Percentiles rank a stretch among this genome's conserved stretches.
These are phyloP conservation scores for Exobasidium cylindrosporum DNA, from an alignment of 1,284 basidiomycete species.

Conservation along the genomic window DNA sequence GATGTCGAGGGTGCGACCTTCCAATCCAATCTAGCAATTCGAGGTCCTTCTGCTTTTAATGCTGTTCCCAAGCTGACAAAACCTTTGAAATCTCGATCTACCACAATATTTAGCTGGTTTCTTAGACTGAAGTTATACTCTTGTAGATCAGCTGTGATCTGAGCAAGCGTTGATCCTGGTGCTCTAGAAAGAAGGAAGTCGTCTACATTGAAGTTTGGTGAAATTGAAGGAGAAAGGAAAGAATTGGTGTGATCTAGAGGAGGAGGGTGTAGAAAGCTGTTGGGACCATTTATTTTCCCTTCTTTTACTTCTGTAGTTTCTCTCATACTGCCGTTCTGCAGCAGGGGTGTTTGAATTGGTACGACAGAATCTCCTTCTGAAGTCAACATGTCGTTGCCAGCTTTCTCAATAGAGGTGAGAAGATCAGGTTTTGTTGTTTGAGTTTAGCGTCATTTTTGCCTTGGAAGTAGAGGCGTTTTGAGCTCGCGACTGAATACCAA, in stretches of 20 bases:
- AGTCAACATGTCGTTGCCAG: too few relatives aligned
- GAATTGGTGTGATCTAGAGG: background rate
- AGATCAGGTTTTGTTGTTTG: too few relatives aligned
- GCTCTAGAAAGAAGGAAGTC: conserved; percentile 8
- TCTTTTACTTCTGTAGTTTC: too few relatives aligned
- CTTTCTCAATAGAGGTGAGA: too few relatives aligned
- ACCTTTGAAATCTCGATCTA: conserved; percentile 13
- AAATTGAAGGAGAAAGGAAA: background rate
- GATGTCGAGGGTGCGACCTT: conserved; percentile 5
- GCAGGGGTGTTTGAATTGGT: too few relatives aligned
- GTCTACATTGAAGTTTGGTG: conserved; percentile 7
- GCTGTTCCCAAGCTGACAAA: conserved; percentile 11
- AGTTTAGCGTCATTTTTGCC: too few relatives aligned
- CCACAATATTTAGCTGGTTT: conserved; percentile 4
- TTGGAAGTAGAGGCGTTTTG: too few relatives aligned
- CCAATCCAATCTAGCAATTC: conserved; percentile 15
- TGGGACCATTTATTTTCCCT: too few relatives aligned
- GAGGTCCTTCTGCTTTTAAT: conserved; percentile 11
- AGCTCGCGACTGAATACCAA: too few relatives aligned
- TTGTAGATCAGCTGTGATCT: background rate
- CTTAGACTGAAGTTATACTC: background rate
- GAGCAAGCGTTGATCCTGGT: conserved; percentile 2
- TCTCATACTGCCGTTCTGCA: too few relatives aligned
- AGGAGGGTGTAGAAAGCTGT: background rate
- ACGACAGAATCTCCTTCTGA: too few relatives aligned